A percentile compares a stretch with the other conserved stretches of the same genome.
Evolutionary conservation across 1,284 basidiomycete species (phyloP).

Genomic region (Apiotrichum gracile): DNA sequence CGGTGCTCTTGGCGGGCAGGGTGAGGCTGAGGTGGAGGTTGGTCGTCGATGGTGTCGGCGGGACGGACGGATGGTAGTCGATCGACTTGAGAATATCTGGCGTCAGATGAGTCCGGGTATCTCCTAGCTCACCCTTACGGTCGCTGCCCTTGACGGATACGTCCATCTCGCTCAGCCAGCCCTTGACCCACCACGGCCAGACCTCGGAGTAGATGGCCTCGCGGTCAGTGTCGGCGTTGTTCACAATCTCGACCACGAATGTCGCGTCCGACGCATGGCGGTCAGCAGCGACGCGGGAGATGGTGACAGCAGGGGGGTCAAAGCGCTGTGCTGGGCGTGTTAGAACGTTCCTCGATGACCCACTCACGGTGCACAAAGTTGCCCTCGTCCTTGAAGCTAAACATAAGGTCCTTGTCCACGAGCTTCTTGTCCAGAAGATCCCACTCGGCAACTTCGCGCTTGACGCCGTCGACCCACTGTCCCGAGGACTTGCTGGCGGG

Average conservation of each 20-base stretch:
- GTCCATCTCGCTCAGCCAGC: conserved; percentile 75
- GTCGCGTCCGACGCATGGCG: conserved; percentile 69
- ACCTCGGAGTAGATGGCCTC: conserved; percentile 76
- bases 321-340: conserved; percentile 13
- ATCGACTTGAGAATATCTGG: conserved; percentile 58
- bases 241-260: conserved; percentile 64
- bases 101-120: background rate
- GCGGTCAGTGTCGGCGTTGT: conserved; percentile 55
- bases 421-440: conserved; percentile 20
- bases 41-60: conserved; percentile 62
- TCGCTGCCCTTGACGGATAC: conserved; percentile 41
- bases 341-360: background rate
- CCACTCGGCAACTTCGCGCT: conserved; percentile 30
- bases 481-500: background rate
- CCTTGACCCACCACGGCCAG: conserved; percentile 87
- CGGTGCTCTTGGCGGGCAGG: conserved; percentile 61
- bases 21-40: conserved; percentile 66
- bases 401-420: conserved; percentile 28
- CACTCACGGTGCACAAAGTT: conserved; percentile 46
- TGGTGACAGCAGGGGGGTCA: conserved; percentile 53
- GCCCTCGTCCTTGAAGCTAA: conserved; percentile 48
- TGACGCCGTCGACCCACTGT: conserved; percentile 31
- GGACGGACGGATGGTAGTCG: conserved; percentile 60
- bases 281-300: conserved; percentile 67
- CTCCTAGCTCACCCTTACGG: background rate